Percentiles rank a stretch among this genome's conserved stretches.
phyloP scores from a whole-genome alignment of 148 eudicot genomes.

The Rhododendron molle region DNA sequence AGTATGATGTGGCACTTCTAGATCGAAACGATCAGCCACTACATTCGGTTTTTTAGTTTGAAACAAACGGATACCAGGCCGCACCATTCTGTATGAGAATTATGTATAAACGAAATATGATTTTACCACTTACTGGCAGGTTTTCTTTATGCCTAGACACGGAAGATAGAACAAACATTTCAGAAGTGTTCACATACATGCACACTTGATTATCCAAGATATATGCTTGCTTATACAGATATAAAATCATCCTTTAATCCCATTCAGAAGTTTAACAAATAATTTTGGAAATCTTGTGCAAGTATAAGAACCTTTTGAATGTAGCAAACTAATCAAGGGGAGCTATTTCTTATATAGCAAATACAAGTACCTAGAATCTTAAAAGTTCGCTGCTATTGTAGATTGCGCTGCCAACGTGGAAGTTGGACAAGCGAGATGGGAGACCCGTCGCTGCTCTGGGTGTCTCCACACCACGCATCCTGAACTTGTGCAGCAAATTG shows the following conservation, averaged over 20 bases:
- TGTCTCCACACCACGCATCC: slow-evolving; percentile 66
- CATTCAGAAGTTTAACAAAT: not conserved
- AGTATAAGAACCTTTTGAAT: not conserved
- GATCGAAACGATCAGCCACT: not conserved
- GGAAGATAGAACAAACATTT: not conserved
- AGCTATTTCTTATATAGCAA: not conserved
- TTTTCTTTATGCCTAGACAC: not conserved
- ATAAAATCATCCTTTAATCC: not conserved
- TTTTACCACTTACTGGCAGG: not conserved
- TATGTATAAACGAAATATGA: not conserved
- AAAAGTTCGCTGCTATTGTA: slow-evolving; percentile 3
- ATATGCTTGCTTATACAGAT: not conserved
- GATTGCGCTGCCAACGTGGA: slow-evolving; percentile 19
- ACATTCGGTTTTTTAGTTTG: not conserved
- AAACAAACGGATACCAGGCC: not conserved
- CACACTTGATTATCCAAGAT: not conserved
- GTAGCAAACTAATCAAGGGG: not conserved
- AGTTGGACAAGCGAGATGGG: slow-evolving; percentile 42
- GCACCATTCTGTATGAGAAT: not conserved
- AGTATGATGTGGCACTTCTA: not conserved
- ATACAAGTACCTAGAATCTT: slow-evolving; percentile 1
- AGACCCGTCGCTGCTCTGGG: slow-evolving; percentile 44
- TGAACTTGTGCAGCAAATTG: slow-evolving; percentile 97
- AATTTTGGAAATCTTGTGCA: not conserved
- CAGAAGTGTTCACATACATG: not conserved